Evolutionary conservation across 208 protist species (phyloP).

Genomic region (Trypanosoma platydactyli): DNA sequence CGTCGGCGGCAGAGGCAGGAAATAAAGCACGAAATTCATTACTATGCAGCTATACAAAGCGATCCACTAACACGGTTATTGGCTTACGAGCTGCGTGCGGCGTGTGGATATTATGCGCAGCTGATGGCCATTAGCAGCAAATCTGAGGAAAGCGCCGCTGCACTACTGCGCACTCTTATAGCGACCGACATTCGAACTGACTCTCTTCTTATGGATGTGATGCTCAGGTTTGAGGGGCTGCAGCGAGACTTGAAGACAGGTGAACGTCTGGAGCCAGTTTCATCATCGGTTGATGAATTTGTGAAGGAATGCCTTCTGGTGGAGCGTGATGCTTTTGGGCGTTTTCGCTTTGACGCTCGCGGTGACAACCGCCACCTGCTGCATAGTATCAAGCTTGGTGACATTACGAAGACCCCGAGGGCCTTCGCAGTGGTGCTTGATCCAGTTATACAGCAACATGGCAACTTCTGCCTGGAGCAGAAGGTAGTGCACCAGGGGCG

Average conservation of each 20-base stretch:
- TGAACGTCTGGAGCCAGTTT: slow-evolving; percentile 24
- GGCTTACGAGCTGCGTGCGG: slow-evolving; percentile 72
- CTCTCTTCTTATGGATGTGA: slow-evolving; percentile 41
- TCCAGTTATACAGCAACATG: slow-evolving; percentile 47
- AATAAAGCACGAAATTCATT: slow-evolving; percentile 33
- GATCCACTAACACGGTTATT: slow-evolving; percentile 68
- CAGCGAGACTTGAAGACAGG: slow-evolving; percentile 52
- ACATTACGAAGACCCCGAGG: slow-evolving; percentile 62
- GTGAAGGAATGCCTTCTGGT: slow-evolving; percentile 79
- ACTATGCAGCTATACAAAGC: slow-evolving; percentile 35
- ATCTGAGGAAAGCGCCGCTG: slow-evolving; percentile 44
- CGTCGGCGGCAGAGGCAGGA: slow-evolving; percentile 1
- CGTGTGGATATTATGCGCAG: slow-evolving; percentile 62
- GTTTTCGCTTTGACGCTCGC: slow-evolving; percentile 76
- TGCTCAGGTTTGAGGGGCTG: slow-evolving; percentile 51
- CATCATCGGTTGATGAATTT: slow-evolving; percentile 40
- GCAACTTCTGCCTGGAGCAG: slow-evolving; percentile 57
- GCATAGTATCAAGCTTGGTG: slow-evolving; percentile 61
- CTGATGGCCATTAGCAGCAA: slow-evolving; percentile 54
- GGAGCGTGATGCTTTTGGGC: slow-evolving; percentile 80
- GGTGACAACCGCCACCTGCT: slow-evolving; percentile 71
- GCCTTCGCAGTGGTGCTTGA: slow-evolving; percentile 51
- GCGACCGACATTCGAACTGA: slow-evolving; percentile 72
- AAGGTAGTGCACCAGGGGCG: slow-evolving; percentile 51
- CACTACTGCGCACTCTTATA: slow-evolving; percentile 65